A percentile compares a stretch with the other conserved stretches of the same genome.
These are phyloP conservation scores for Microcyclospora tardicrescens DNA, from an alignment of 2,329 filamentous ascomycete species.

Conservation along the genomic window DNA sequence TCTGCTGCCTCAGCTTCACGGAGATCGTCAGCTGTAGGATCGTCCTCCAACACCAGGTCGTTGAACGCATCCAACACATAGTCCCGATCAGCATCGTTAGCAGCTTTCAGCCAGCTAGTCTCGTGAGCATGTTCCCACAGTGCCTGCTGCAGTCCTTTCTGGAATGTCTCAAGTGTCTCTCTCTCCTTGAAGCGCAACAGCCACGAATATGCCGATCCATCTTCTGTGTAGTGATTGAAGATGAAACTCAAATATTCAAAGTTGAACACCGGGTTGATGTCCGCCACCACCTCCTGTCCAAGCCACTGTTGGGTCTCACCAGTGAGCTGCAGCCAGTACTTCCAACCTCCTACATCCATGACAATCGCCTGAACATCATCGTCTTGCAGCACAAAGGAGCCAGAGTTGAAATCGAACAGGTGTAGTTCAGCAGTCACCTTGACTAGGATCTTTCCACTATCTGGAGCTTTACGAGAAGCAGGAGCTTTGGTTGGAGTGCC, in stretches of 20 bases:
- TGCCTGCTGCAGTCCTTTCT: slow-evolving; percentile 87
- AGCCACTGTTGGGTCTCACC: slow-evolving; percentile 70
- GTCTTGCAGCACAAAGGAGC: slow-evolving; percentile 74
- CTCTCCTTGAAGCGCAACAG: slow-evolving; percentile 83
- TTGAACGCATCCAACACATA: slow-evolving; percentile 94
- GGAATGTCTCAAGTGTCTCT: slow-evolving; percentile 67
- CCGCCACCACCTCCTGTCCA: slow-evolving; percentile 69
- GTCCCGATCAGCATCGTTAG: slow-evolving; percentile 77
- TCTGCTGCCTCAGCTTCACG: slow-evolving; percentile 43
- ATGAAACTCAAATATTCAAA: slow-evolving; percentile 99
- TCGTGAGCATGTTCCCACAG: slow-evolving; percentile 95
- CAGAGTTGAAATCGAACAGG: slow-evolving; percentile 79
- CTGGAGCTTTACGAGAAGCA: slow-evolving; percentile 48
- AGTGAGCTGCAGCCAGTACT: slow-evolving; percentile 86
- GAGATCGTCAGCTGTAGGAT: slow-evolving; percentile 46
- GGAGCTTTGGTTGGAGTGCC: slow-evolving; percentile 44
- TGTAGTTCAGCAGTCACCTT: slow-evolving; percentile 75
- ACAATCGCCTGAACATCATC: slow-evolving; percentile 63
- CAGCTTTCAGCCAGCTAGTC: slow-evolving; percentile 78
- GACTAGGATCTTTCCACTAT: slow-evolving; percentile 58
- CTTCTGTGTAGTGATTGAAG: slow-evolving; percentile 87
- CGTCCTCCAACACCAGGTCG: slow-evolving; percentile 74
- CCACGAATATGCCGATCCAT: slow-evolving; percentile 91
- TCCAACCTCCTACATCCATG: slow-evolving; percentile 77
- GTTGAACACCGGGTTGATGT: slow-evolving; percentile 97